A percentile compares a stretch with the other conserved stretches of the same genome.
Evolutionary conservation across 1,284 basidiomycete genomes (phyloP).

Genomic region (Porodaedalea pini): DNA sequence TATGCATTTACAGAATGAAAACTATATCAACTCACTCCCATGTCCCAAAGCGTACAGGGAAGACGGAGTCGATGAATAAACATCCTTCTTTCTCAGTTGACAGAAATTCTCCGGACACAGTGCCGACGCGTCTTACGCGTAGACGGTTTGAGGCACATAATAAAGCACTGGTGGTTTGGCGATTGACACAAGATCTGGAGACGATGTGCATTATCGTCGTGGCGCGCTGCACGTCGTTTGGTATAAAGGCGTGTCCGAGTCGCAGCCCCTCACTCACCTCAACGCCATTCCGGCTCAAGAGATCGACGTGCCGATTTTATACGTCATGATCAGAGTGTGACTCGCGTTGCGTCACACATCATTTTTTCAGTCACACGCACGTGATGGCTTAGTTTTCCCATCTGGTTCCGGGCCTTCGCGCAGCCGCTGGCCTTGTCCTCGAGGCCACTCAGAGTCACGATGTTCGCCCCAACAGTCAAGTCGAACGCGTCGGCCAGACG

Average conservation of each 20-base stretch:
- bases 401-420: neutral
- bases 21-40: slow-evolving; percentile 45
- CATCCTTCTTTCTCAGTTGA: slow-evolving; percentile 32
- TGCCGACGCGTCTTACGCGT: neutral
- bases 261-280: neutral
- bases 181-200: neutral
- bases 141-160: neutral
- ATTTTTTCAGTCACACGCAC: neutral
- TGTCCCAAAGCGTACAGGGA: slow-evolving; percentile 47
- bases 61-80: slow-evolving; percentile 56
- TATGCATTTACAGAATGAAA: neutral
- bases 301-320: neutral
- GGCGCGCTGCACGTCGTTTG: neutral
- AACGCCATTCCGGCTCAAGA: neutral
- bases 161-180: neutral
- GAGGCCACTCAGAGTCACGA: slow-evolving; percentile 8
- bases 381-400: neutral
- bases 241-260: neutral
- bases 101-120: neutral
- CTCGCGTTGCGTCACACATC: neutral
- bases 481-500: slow-evolving; percentile 4
- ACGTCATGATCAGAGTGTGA: neutral
- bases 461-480: slow-evolving; percentile 14
- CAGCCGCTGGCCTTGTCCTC: slow-evolving; percentile 8
- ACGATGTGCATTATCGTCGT: neutral